Evolutionary conservation across 169 alveolate species (phyloP).

Genomic region (Plasmodium inui): DNA sequence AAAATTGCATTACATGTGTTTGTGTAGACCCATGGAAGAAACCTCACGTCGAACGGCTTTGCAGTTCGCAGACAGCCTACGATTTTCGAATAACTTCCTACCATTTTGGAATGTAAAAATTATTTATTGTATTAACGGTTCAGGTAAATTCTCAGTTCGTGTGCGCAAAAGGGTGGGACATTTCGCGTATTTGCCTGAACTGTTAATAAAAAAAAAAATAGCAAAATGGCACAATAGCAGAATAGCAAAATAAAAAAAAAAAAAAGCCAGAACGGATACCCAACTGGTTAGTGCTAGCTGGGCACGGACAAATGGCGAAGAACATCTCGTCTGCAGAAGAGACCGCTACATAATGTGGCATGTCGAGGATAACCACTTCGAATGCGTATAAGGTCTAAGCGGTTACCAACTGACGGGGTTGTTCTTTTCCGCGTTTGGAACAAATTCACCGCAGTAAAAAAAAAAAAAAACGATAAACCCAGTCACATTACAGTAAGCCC

Average conservation of each 20-base stretch:
- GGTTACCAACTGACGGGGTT: background rate
- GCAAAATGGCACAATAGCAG: background rate
- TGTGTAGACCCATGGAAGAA: slow-evolving; percentile 8
- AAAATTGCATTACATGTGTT: slow-evolving; percentile 11
- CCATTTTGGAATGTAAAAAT: slow-evolving; percentile 3
- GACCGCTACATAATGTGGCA: background rate
- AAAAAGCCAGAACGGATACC: background rate
- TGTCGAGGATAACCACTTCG: background rate
- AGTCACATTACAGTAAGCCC: background rate
- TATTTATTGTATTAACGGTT: slow-evolving; percentile 12
- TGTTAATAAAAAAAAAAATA: slow-evolving; percentile 52
- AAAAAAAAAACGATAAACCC: background rate
- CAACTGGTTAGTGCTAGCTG: slow-evolving; percentile 2
- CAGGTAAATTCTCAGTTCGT: slow-evolving; percentile 13
- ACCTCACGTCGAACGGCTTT: background rate
- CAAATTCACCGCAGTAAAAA: background rate
- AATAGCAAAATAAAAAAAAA: background rate
- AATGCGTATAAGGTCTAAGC: background rate
- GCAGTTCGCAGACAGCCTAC: background rate
- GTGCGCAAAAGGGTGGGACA: slow-evolving; percentile 28
- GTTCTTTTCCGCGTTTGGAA: background rate
- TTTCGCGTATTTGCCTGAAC: slow-evolving; percentile 17
- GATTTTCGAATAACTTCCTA: background rate
- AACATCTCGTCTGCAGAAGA: background rate
- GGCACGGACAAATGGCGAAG: background rate